phyloP scores from a whole-genome alignment of 202 grass and related monocot species.

The Setaria italica region DNA sequence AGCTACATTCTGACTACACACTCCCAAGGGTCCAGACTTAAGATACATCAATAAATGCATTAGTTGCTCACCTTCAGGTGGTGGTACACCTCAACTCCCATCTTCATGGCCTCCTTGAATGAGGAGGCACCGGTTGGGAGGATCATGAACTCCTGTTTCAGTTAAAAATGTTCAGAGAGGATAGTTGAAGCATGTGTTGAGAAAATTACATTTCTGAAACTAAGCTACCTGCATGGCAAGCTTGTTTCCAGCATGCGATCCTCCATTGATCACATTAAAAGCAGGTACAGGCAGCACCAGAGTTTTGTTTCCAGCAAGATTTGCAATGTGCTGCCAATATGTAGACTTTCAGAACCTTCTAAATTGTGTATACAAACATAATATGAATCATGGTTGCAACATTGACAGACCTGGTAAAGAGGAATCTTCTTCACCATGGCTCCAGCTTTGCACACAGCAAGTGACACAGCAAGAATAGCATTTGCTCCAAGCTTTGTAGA shows the following conservation, averaged over 20 bases:
- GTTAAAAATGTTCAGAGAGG: conserved; percentile 10
- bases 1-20: neutral
- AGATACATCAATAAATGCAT: neutral
- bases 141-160: conserved; percentile 93
- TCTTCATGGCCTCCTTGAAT: conserved; percentile 99
- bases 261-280: conserved; percentile 95
- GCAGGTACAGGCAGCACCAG: conserved; percentile 87
- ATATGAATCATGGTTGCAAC: neutral
- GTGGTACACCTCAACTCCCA: conserved; percentile 98
- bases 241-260: conserved; percentile 98
- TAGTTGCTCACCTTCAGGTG: conserved; percentile 72
- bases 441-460: conserved; percentile 90
- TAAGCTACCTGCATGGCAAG: conserved; percentile 85
- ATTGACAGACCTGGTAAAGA: conserved; percentile 70
- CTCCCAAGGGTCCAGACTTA: neutral
- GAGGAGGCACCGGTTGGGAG: conserved; percentile 82
- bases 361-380: neutral
- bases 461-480: conserved; percentile 90
- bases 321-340: conserved; percentile 81
- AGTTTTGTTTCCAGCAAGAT: conserved; percentile 88
- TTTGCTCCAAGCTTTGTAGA: conserved; percentile 85
- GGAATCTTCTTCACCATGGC: conserved; percentile 87
- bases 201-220: neutral
- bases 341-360: neutral
- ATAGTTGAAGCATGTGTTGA: neutral